Evolutionary conservation across 257 asterid species (phyloP), one percentile per base, ranked within the genome.

Genomic region (Osmanthus fragrans): DNA sequence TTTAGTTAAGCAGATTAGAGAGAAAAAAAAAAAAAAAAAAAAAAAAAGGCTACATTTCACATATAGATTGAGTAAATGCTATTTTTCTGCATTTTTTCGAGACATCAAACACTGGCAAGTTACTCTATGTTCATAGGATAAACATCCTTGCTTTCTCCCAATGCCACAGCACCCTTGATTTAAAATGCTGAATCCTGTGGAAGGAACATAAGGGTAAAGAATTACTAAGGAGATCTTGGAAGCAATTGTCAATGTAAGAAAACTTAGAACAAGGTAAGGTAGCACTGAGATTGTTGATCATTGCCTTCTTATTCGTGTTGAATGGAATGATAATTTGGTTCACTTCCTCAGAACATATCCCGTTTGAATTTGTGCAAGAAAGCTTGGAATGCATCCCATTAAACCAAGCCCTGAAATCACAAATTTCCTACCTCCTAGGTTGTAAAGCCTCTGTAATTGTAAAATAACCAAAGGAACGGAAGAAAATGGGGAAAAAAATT

Each of bases 361-460:
- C 90, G 0, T 29, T 75, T 45, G 70, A 64, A 76, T 89, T 67
- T 90, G 96, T 3, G 97, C 92, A 16, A 94, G 89, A 25, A 92
- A 90, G 83, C 95, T 89, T 0, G 99, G 99, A 64, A 92, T 94
- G 71, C 99, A 94, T 1, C 99, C 99, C 97, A 94, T 90, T 40
- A 86, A 75, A 23, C 97, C 99, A 3, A 94, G 81, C 42, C 99
- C 99, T 0, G 86, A 89, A 54, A 94, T 92, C 70, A 89, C 94
- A 51, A 94, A 90, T 75, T 82, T 94, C 82, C 98, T 86, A 18
- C 96, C 99, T 83, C 99, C 98, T 21, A 94, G 92, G 77, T 88
- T 88, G 84, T 92, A 90, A 79, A 94, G 33, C 70, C 92, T 92
- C 97, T 91, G 87, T 83, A 70, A 3, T 7, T 34, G 49, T 21